Percentiles rank a stretch among this genome's conserved stretches.
Evolutionary conservation across 306 rosid genomes (phyloP).

Genomic region (Cicer judaicum): DNA sequence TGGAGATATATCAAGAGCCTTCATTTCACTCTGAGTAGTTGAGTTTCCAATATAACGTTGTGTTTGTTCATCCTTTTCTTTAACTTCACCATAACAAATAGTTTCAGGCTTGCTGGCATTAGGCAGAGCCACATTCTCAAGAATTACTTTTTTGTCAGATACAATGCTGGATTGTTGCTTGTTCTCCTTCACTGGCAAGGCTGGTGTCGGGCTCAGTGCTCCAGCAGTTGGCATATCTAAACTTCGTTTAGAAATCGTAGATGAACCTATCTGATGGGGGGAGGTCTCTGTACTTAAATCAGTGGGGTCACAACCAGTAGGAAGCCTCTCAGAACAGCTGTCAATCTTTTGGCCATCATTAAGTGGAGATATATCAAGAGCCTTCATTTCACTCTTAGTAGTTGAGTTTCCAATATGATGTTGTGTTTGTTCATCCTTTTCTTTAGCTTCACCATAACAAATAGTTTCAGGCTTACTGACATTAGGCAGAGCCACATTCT

Average conservation of each 20-base stretch:
- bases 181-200: conserved; percentile 43
- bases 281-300: conserved; percentile 37
- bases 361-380: conserved; percentile 42
- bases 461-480: conserved; percentile 42
- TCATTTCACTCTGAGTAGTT: conserved; percentile 36
- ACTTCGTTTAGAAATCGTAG: conserved; percentile 33
- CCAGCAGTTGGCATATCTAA: conserved; percentile 39
- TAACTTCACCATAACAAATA: conserved; percentile 34
- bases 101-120: conserved; percentile 43
- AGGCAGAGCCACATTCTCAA: conserved; percentile 44
- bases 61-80: conserved; percentile 48
- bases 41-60: conserved; percentile 45
- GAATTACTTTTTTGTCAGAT: conserved; percentile 42
- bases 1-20: conserved; percentile 45
- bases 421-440: conserved; percentile 49
- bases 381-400: conserved; percentile 41
- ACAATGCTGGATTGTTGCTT: conserved; percentile 43
- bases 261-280: conserved; percentile 43
- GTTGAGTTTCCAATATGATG: conserved; percentile 41
- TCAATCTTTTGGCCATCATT: conserved; percentile 44
- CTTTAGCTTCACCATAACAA: conserved; percentile 38
- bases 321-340: conserved; percentile 43
- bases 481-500: conserved; percentile 44
- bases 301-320: conserved; percentile 43
- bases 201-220: conserved; percentile 27